Evolutionary conservation across 345 rosid genomes (phyloP).

Genomic region (Eucalyptus sideroxylon): DNA sequence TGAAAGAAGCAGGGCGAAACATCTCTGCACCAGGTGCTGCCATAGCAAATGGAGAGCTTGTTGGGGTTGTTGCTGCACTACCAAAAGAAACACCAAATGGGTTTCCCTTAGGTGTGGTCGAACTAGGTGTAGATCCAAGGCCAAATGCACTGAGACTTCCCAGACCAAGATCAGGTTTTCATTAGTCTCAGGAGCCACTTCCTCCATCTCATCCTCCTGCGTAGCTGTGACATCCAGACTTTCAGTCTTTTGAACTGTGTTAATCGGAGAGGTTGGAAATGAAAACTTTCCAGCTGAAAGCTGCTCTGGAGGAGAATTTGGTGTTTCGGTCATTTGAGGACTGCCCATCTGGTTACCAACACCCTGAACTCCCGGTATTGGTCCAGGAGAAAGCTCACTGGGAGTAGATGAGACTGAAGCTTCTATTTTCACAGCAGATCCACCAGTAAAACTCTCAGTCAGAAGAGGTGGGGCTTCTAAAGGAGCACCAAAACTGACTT

Average conservation of each 20-base stretch:
- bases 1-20: constrained; percentile 88
- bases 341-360: constrained; percentile 6
- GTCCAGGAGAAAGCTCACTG: constrained; percentile 14
- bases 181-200: constrained; percentile 73
- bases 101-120: constrained; percentile 39
- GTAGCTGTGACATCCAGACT: constrained; percentile 22
- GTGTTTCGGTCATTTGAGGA: constrained; percentile 17
- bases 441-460: constrained; percentile 8
- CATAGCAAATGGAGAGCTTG: constrained; percentile 39
- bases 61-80: constrained; percentile 26
- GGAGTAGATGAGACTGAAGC: constrained; percentile 1
- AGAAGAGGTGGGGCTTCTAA: constrained; percentile 11
- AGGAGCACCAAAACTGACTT: background rate
- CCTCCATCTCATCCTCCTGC: constrained; percentile 98
- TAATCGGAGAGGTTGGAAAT: constrained; percentile 23
- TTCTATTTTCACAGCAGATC: constrained; percentile 25
- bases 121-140: constrained; percentile 44
- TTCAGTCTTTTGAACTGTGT: constrained; percentile 25
- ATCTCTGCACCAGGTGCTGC: constrained; percentile 72
- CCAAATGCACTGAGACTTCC: constrained; percentile 67
- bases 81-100: constrained; percentile 76
- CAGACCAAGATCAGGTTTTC: constrained; percentile 48
- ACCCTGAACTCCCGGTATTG: constrained; percentile 26
- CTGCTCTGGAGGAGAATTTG: constrained; percentile 34
- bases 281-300: constrained; percentile 4